These are phyloP conservation scores for Pleurozium schreberi DNA, from an alignment of 225 moss, liverwort and hornwort genomes.

Conservation along the genomic window DNA sequence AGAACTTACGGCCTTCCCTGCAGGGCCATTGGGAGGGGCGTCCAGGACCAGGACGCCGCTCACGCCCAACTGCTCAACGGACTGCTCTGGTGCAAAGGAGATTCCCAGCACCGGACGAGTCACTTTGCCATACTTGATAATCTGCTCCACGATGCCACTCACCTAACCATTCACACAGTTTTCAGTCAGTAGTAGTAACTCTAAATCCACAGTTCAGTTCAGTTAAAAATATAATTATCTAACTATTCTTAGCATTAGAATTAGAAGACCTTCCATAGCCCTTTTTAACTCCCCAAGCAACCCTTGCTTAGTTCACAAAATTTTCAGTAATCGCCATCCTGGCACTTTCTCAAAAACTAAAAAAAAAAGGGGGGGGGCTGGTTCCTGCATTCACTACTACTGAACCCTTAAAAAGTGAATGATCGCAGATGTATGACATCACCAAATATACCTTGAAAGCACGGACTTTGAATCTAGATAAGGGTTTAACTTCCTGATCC, in stretches of 20 bases:
- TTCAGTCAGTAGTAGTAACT: neutral
- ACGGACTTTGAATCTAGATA: neutral
- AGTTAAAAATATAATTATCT: neutral
- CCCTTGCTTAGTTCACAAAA: neutral
- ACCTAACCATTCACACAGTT: constrained; percentile 27
- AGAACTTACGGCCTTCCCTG: constrained; percentile 88
- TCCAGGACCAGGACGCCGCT: constrained; percentile 93
- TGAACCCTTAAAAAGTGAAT: neutral
- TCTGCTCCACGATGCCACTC: constrained; percentile 93
- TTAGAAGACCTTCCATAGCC: neutral
- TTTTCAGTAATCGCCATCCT: too few species aligned
- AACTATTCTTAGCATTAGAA: neutral
- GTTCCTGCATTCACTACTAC: neutral
- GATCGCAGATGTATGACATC: neutral
- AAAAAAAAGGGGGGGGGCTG: too few species aligned
- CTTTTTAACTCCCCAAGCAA: neutral
- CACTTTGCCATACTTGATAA: constrained; percentile 90
- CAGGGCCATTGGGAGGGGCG: constrained; percentile 83
- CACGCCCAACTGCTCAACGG: constrained; percentile 90
- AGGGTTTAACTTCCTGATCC: neutral
- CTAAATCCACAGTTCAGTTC: neutral
- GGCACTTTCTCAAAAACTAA: too few species aligned
- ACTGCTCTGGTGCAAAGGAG: constrained; percentile 93
- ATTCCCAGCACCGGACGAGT: constrained; percentile 94
- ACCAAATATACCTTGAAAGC: neutral